Conservation (phyloP, 1,284 basidiomycete genomes). For the Calocybe gambosa region DNA sequence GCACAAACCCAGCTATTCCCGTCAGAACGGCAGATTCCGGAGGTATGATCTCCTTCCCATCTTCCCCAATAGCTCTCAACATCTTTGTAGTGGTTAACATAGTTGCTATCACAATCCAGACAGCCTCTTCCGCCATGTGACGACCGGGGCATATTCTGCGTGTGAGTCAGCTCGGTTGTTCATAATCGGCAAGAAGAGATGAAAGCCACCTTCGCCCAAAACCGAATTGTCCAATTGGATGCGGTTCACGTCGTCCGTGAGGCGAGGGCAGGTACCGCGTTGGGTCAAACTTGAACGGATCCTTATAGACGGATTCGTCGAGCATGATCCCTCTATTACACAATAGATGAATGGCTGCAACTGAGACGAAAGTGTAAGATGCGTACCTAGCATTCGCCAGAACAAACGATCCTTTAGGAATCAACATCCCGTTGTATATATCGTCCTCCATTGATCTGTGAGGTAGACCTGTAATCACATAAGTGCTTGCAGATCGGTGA, state of each 20-base stretch:
- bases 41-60: conserved; percentile 10
- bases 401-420: conserved; percentile 24
- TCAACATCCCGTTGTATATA: conserved; percentile 18
- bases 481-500: conserved; percentile 15
- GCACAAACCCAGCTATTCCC: background rate
- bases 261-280: background rate
- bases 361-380: too few relatives aligned
- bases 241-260: background rate
- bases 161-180: background rate
- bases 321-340: background rate
- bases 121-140: conserved; percentile 9
- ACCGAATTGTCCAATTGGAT: background rate
- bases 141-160: conserved; percentile 18
- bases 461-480: conserved; percentile 16
- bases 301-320: conserved; percentile 2
- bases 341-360: too few relatives aligned
- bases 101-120: conserved; percentile 15
- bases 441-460: conserved; percentile 22
- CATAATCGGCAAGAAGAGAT: too few relatives aligned
- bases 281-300: conserved; percentile 6
- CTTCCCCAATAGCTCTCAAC: conserved; percentile 11
- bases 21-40: background rate
- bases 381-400: conserved; percentile 23
- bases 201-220: conserved; percentile 2
- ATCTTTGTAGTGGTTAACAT: conserved; percentile 15